phyloP scores from a whole-genome alignment of 805 yeast species.

The Vanderwaltozyma tropicalis region DNA sequence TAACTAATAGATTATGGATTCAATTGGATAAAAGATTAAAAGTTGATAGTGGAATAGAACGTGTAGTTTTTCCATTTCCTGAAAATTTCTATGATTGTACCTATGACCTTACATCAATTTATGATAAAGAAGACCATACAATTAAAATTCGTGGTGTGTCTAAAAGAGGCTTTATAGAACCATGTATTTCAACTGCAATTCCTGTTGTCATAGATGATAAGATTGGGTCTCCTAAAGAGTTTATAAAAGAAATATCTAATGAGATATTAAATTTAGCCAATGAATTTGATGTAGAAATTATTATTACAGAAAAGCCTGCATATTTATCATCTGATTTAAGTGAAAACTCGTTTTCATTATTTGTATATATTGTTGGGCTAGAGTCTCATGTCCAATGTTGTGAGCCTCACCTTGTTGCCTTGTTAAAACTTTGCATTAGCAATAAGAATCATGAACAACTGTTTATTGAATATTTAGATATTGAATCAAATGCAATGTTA shows the following conservation, averaged over 20 bases:
- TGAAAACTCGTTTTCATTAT: neutral
- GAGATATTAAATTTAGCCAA: slow-evolving; percentile 5
- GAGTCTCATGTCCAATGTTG: slow-evolving; percentile 10
- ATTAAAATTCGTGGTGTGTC: slow-evolving; percentile 5
- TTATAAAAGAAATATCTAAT: slow-evolving; percentile 3
- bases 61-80: neutral
- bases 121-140: neutral
- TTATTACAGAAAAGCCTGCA: slow-evolving; percentile 6
- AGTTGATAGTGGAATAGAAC: neutral
- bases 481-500: slow-evolving; percentile 15
- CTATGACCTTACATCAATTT: too few species aligned
- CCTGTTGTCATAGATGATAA: neutral
- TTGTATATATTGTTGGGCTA: slow-evolving; percentile 13
- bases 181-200: slow-evolving; percentile 3
- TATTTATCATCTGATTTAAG: slow-evolving; percentile 2
- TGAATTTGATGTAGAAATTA: slow-evolving; percentile 14
- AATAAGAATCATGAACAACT: slow-evolving; percentile 1
- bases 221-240: neutral
- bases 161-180: slow-evolving; percentile 6
- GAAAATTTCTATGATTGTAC: neutral
- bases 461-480: slow-evolving; percentile 14
- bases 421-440: slow-evolving; percentile 8
- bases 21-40: neutral
- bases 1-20: slow-evolving; percentile 11
- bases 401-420: slow-evolving; percentile 10